Conservation (phyloP, 805 yeast species). For the Candida germanica region DNA sequence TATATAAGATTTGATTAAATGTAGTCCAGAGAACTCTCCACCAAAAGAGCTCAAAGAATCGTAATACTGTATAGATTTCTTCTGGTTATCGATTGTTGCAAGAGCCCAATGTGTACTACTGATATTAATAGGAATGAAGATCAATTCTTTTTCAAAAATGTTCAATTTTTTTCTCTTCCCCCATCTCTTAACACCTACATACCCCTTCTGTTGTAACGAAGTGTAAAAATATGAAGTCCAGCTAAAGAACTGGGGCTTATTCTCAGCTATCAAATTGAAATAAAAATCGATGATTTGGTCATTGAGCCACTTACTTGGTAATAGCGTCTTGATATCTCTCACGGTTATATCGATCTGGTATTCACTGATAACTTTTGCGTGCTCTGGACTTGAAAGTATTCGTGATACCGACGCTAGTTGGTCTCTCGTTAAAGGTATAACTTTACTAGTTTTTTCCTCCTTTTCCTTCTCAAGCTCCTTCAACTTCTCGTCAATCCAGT, state of each 20-base stretch:
- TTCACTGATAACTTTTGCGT: constrained; percentile 13
- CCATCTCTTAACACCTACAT: constrained; percentile 44
- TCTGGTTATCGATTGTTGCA: constrained; percentile 66
- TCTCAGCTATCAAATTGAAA: constrained; percentile 50
- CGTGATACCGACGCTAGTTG: constrained; percentile 12
- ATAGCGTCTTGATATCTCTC: constrained; percentile 68
- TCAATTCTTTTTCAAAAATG: constrained; percentile 58
- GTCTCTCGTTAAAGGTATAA: constrained; percentile 11
- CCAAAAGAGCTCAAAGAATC: constrained; percentile 66
- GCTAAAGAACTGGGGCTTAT: constrained; percentile 47
- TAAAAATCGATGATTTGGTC: constrained; percentile 88
- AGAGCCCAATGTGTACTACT: constrained; percentile 89
- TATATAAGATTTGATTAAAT: constrained; percentile 59
- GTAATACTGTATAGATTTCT: constrained; percentile 59
- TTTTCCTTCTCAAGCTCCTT: constrained; percentile 16
- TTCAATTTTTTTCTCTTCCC: constrained; percentile 29
- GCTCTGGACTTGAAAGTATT: constrained; percentile 11
- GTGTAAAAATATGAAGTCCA: constrained; percentile 90
- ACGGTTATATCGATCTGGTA: constrained; percentile 54
- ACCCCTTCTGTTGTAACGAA: constrained; percentile 68
- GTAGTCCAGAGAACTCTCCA: constrained; percentile 27
- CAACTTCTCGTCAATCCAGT: constrained; percentile 12
- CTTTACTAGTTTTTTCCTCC: constrained; percentile 7
- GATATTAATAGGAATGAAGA: constrained; percentile 84
- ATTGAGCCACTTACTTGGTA: constrained; percentile 79